phyloP scores from a whole-genome alignment of 805 yeast species.

The Nakazawaea sp. region DNA sequence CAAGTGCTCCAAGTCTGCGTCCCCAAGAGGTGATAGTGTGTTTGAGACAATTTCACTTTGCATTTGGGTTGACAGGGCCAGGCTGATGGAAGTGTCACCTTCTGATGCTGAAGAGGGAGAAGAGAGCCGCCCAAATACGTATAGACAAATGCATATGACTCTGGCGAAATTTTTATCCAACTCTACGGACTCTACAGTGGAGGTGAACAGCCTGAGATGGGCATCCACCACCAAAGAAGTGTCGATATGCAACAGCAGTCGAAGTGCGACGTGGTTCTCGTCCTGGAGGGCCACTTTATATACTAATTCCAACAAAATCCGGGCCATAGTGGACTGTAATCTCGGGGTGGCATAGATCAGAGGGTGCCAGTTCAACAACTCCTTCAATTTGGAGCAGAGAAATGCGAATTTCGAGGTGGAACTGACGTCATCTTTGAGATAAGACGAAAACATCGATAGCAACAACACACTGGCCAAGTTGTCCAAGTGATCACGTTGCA shows the following conservation, averaged over 20 bases:
- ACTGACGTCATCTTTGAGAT: conserved; percentile 14
- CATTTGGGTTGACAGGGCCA: background rate
- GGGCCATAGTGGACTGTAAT: conserved; percentile 20
- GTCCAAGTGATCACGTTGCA: conserved; percentile 17
- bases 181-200: no score
- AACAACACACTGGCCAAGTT: conserved; percentile 21
- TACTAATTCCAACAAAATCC: conserved; percentile 19
- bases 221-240: background rate
- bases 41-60: background rate
- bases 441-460: conserved; percentile 14
- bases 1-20: no score
- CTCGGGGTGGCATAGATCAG: conserved; percentile 15
- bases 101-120: no score
- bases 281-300: conserved; percentile 4
- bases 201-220: no score
- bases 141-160: background rate
- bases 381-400: conserved; percentile 16
- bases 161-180: conserved; percentile 1
- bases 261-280: background rate
- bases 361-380: conserved; percentile 23
- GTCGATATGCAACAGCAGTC: background rate
- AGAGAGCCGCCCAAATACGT: background rate
- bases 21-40: conserved; percentile 13
- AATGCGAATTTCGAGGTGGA: conserved; percentile 14
- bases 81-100: background rate